phyloP scores from a whole-genome alignment of 352 stramenopile genomes.

The Phytophthora fragariaefolia region DNA sequence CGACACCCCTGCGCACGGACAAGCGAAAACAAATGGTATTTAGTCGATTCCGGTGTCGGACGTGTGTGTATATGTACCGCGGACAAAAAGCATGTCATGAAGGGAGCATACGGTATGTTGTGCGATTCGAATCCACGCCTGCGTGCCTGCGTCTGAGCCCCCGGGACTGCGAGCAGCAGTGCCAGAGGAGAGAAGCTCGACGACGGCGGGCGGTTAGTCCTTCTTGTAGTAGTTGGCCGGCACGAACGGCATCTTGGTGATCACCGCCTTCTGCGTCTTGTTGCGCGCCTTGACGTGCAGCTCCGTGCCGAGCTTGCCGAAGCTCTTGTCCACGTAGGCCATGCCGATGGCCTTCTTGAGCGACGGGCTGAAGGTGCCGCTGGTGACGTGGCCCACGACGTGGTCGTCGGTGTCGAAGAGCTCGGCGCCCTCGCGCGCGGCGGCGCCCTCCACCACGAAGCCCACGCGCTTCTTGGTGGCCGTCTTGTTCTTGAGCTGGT shows the following conservation, averaged over 20 bases:
- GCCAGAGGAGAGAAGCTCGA: conserved; percentile 21
- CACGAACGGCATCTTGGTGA: conserved; percentile 99
- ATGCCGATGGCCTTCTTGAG: conserved; percentile 98
- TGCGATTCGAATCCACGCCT: conserved; percentile 8
- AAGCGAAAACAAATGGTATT: conserved; percentile 11
- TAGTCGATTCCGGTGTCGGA: conserved; percentile 12
- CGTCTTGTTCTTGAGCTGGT: conserved; percentile 94
- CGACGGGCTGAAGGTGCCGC: conserved; percentile 96
- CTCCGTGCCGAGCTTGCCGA: conserved; percentile 93
- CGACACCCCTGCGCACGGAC: no score
- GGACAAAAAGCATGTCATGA: not conserved
- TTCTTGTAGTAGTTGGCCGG: conserved; percentile 96
- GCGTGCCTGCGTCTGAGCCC: conserved; percentile 14
- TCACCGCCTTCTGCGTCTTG: conserved; percentile 93
- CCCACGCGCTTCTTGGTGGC: conserved; percentile 94
- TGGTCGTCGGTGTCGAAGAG: conserved; percentile 90
- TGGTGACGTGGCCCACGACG: conserved; percentile 94
- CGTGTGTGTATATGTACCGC: no score
- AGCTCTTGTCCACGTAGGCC: conserved; percentile 96
- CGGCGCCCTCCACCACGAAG: conserved; percentile 95
- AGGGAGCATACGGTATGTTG: not conserved
- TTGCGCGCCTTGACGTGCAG: conserved; percentile 95
- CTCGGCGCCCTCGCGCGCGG: conserved; percentile 92
- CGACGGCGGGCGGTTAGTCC: conserved; percentile 39
- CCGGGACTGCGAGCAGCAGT: conserved; percentile 9